Conservation (phyloP, 2,329 filamentous ascomycete genomes). For the Diaporthe aspalathi region DNA sequence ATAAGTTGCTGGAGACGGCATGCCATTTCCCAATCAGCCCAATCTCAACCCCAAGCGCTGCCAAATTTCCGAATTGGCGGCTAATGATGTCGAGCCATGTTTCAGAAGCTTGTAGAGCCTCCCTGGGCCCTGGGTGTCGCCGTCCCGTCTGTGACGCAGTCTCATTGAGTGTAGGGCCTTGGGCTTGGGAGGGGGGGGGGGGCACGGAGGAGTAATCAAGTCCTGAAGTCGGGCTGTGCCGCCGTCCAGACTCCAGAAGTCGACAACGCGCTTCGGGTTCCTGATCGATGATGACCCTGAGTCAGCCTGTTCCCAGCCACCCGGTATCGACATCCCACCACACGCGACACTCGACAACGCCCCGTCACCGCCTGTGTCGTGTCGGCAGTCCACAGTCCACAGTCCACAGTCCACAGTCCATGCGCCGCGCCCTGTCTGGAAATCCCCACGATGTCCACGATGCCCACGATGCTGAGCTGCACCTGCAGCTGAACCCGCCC, state of each 20-base stretch:
- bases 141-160: constrained; percentile 24
- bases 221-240: constrained; percentile 21
- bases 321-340: constrained; percentile 13
- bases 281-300: constrained; percentile 16
- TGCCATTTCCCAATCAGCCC: background rate
- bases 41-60: constrained; percentile 1
- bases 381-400: no score
- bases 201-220: no score
- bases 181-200: background rate
- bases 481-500: background rate
- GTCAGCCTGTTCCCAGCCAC: constrained; percentile 33
- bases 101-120: constrained; percentile 26
- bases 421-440: background rate
- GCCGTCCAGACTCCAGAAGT: background rate
- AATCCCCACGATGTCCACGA: constrained; percentile 29
- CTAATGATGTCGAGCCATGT: constrained; percentile 19
- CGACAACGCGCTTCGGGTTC: constrained; percentile 15
- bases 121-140: constrained; percentile 13
- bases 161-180: constrained; percentile 21
- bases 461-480: background rate
- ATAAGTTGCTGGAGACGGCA: background rate
- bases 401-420: no score
- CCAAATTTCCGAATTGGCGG: constrained; percentile 8
- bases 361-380: constrained; percentile 35
- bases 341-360: constrained; percentile 12